Conservation (phyloP, 2,329 filamentous ascomycete species). For the Arthrinium puccinioides region DNA sequence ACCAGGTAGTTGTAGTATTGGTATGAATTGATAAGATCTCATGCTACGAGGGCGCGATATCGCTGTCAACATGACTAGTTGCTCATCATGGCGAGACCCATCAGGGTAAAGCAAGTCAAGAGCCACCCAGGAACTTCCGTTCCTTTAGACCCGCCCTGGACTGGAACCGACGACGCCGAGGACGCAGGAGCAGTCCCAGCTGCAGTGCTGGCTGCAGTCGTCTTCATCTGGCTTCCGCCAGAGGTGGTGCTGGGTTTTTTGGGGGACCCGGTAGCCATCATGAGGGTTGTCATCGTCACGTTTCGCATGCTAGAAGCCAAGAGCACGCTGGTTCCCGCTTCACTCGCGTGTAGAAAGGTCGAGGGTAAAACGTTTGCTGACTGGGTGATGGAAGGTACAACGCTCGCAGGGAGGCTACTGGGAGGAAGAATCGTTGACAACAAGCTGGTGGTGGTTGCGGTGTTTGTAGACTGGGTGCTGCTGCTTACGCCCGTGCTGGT, state of each 20-base stretch:
- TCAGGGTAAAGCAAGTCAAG: no score
- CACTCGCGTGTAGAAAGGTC: not conserved
- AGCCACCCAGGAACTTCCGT: no score
- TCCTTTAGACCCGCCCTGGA: no score
- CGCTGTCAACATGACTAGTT: no score
- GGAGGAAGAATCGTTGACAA: not conserved
- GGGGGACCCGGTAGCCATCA: conserved; percentile 11
- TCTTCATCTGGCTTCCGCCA: no score
- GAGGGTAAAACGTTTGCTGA: not conserved
- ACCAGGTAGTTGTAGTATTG: no score
- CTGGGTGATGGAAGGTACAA: not conserved
- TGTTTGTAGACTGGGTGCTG: not conserved
- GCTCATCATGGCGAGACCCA: no score
- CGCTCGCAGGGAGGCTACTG: not conserved
- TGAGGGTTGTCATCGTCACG: conserved; percentile 7
- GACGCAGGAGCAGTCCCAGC: no score
- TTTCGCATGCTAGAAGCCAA: not conserved
- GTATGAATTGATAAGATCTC: no score
- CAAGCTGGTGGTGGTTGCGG: not conserved
- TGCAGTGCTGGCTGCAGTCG: no score
- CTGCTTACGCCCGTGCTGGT: conserved; percentile 1
- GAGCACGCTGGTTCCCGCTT: conserved; percentile 1
- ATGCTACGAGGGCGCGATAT: no score
- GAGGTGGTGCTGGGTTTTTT: not conserved
- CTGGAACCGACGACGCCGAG: no score